Conservation (phyloP, 1,284 basidiomycete species). For the Ceratobasidium papillatum region DNA sequence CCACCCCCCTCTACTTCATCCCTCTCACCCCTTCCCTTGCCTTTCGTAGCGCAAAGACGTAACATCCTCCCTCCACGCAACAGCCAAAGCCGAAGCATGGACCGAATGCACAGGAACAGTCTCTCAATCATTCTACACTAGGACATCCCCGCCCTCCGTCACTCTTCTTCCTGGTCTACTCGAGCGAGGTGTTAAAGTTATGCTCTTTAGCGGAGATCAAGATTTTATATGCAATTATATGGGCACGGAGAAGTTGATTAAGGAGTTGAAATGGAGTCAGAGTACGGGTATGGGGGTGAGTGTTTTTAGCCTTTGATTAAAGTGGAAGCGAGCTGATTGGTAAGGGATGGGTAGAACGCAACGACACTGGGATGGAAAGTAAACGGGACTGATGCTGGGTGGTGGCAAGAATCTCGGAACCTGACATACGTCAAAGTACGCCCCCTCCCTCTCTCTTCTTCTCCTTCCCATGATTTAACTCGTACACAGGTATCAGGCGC, state of each 20-base stretch:
- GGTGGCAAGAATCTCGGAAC: constrained; percentile 89
- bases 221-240: constrained; percentile 97
- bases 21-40: constrained; percentile 31
- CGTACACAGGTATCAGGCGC: constrained; percentile 77
- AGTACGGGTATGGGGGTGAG: constrained; percentile 84
- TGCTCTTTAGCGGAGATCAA: constrained; percentile 95
- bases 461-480: neutral
- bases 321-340: neutral
- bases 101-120: constrained; percentile 84
- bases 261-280: constrained; percentile 86
- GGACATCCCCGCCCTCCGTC: constrained; percentile 73
- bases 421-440: constrained; percentile 90
- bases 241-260: constrained; percentile 87
- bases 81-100: constrained; percentile 83
- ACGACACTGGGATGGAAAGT: constrained; percentile 82
- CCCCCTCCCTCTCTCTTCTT: neutral
- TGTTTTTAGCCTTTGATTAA: constrained; percentile 17
- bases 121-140: constrained; percentile 67
- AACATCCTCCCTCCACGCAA: constrained; percentile 83
- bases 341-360: constrained; percentile 63
- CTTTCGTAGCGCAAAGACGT: constrained; percentile 76
- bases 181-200: constrained; percentile 75
- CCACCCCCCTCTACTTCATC: constrained; percentile 7
- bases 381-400: constrained; percentile 79
- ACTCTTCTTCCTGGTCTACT: constrained; percentile 82